phyloP scores from a whole-genome alignment of 495 filamentous ascomycete genomes.

The Hypoxylon fuscum region DNA sequence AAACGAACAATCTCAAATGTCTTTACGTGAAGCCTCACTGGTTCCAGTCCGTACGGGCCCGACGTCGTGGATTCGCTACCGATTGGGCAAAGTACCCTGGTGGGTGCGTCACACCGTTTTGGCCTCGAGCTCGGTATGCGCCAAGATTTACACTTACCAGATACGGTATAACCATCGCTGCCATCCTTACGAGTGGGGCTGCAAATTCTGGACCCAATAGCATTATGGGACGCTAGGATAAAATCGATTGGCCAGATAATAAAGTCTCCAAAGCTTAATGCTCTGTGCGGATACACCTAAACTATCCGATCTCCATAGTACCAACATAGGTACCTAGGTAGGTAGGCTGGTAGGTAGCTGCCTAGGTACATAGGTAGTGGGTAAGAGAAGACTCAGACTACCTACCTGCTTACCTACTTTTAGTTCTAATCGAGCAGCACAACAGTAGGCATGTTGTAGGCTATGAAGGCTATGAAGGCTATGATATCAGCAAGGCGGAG shows the following conservation, averaged over 20 bases:
- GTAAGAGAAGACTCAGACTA: no score
- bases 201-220: neutral
- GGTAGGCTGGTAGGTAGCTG: no score
- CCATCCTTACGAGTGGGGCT: conserved; percentile 1
- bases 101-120: conserved; percentile 12
- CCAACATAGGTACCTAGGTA: no score
- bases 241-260: conserved; percentile 28
- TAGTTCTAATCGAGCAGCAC: no score
- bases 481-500: neutral
- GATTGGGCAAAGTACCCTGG: conserved; percentile 28
- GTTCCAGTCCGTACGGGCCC: conserved; percentile 12
- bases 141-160: neutral
- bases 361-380: no score
- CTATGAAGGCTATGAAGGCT: neutral
- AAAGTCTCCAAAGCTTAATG: conserved; percentile 3
- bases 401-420: no score
- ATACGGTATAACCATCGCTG: no score
- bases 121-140: neutral
- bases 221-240: conserved; percentile 12
- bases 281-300: no score
- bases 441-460: no score
- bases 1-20: neutral
- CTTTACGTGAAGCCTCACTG: neutral
- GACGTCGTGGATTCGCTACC: conserved; percentile 39
- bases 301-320: no score